These are phyloP conservation scores for Saksenaea oblongispora DNA, from an alignment of 371 early-diverging fungal genomes.

Conservation along the genomic window DNA sequence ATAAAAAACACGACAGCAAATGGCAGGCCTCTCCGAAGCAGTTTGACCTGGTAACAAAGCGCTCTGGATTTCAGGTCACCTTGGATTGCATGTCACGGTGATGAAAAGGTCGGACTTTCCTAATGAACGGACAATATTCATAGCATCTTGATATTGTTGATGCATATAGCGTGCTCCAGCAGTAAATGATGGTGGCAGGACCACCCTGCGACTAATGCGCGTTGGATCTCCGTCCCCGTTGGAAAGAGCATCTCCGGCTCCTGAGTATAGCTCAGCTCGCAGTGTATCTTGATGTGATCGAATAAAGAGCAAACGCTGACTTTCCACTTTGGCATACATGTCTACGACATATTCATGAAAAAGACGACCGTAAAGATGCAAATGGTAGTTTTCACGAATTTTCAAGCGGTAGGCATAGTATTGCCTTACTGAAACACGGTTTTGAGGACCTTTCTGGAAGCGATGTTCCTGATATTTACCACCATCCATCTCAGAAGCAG, in stretches of 20 bases:
- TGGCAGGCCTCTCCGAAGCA: conserved; percentile 23
- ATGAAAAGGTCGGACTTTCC: conserved; percentile 42
- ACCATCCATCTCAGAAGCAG: not conserved
- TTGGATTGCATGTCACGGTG: conserved; percentile 40
- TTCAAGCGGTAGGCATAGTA: conserved; percentile 4
- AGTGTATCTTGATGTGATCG: not conserved
- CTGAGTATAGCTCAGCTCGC: not conserved
- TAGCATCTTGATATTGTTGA: conserved; percentile 27
- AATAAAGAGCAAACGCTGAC: conserved; percentile 3
- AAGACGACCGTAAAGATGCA: conserved; percentile 1
- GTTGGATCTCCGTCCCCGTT: not conserved
- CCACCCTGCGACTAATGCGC: not conserved
- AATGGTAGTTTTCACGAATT: not conserved
- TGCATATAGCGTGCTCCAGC: conserved; percentile 12
- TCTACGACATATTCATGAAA: conserved; percentile 11
- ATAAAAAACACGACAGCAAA: conserved; percentile 20
- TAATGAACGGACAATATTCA: conserved; percentile 19
- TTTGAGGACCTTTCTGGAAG: too few species aligned
- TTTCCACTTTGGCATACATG: conserved; percentile 9
- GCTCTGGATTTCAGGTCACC: conserved; percentile 29
- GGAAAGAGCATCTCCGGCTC: too few species aligned
- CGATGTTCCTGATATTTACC: not conserved
- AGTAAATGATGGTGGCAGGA: conserved; percentile 12
- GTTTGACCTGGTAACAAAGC: conserved; percentile 20
- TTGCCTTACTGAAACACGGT: conserved; percentile 2